Evolutionary conservation across 768 basidiomycete genomes (phyloP).

Genomic region (Saitozyma podzolica): DNA sequence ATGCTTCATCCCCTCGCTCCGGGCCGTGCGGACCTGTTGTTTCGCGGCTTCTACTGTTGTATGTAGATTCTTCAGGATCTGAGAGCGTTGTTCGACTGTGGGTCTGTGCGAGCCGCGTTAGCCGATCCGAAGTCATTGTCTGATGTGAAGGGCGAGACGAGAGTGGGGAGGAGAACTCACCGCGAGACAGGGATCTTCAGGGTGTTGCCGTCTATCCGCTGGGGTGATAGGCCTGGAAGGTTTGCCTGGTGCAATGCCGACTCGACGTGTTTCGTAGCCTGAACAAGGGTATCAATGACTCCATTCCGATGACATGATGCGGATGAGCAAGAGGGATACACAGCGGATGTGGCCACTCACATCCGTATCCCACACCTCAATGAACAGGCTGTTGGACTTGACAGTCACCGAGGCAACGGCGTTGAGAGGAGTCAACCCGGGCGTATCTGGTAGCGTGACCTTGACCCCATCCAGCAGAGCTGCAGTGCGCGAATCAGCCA

Average conservation of each 20-base stretch:
- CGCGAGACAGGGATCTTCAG: slow-evolving; percentile 46
- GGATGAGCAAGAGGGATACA: too few species aligned
- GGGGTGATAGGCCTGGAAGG: slow-evolving; percentile 50
- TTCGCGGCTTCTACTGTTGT: slow-evolving; percentile 47
- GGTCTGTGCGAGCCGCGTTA: slow-evolving; percentile 26
- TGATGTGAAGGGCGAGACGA: not conserved
- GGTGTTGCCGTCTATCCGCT: slow-evolving; percentile 40
- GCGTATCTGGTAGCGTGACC: slow-evolving; percentile 33
- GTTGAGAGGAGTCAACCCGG: slow-evolving; percentile 34
- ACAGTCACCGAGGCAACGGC: slow-evolving; percentile 48
- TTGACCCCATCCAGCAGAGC: slow-evolving; percentile 50
- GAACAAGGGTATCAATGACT: not conserved
- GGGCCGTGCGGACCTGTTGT: slow-evolving; percentile 42
- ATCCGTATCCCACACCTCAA: slow-evolving; percentile 50
- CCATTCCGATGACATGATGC: too few species aligned
- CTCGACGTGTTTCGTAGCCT: slow-evolving; percentile 50
- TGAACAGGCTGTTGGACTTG: slow-evolving; percentile 39
- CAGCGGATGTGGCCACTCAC: slow-evolving; percentile 26
- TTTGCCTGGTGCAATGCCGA: slow-evolving; percentile 51
- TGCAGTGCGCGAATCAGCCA: slow-evolving; percentile 11
- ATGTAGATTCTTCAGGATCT: slow-evolving; percentile 33
- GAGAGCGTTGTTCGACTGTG: slow-evolving; percentile 35
- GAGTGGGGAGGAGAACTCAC: slow-evolving; percentile 23
- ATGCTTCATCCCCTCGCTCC: slow-evolving; percentile 47
- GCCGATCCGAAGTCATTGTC: not conserved